Percentiles rank a stretch among this genome's conserved stretches.
These are phyloP conservation scores for Polyplosphaeria fusca DNA, from an alignment of 495 filamentous ascomycete species.

Conservation along the genomic window DNA sequence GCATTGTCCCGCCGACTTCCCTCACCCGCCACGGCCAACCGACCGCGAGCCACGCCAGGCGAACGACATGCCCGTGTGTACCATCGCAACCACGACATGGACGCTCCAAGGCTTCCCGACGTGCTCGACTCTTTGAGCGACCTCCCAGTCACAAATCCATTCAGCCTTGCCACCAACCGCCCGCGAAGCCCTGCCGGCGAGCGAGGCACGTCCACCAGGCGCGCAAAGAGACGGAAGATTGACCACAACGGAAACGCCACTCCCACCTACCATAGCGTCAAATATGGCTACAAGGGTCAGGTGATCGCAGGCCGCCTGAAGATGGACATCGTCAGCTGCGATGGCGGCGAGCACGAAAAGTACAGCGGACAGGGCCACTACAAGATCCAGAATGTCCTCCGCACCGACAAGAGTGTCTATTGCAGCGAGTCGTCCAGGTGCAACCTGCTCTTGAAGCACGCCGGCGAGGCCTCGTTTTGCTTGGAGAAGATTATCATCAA, in stretches of 20 bases:
- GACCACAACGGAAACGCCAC: slow-evolving; percentile 55
- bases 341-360: slow-evolving; percentile 73
- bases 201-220: slow-evolving; percentile 3
- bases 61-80: slow-evolving; percentile 15
- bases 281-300: slow-evolving; percentile 79
- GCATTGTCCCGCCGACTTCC: neutral
- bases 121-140: neutral
- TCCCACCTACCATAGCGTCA: slow-evolving; percentile 57
- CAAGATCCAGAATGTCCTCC: slow-evolving; percentile 74
- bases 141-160: neutral
- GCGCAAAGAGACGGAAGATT: slow-evolving; percentile 69
- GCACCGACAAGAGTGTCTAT: slow-evolving; percentile 79
- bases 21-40: neutral
- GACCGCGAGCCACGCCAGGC: slow-evolving; percentile 25
- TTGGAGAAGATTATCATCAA: slow-evolving; percentile 85
- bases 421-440: slow-evolving; percentile 80
- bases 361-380: slow-evolving; percentile 49
- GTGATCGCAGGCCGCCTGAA: slow-evolving; percentile 72
- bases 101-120: neutral
- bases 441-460: slow-evolving; percentile 79
- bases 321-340: slow-evolving; percentile 86
- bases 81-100: slow-evolving; percentile 9
- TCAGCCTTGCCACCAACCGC: neutral
- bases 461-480: slow-evolving; percentile 71
- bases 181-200: slow-evolving; percentile 19